Evolutionary conservation across 148 eudicot species (phyloP).

Genomic region (Persicaria tinctoria): DNA sequence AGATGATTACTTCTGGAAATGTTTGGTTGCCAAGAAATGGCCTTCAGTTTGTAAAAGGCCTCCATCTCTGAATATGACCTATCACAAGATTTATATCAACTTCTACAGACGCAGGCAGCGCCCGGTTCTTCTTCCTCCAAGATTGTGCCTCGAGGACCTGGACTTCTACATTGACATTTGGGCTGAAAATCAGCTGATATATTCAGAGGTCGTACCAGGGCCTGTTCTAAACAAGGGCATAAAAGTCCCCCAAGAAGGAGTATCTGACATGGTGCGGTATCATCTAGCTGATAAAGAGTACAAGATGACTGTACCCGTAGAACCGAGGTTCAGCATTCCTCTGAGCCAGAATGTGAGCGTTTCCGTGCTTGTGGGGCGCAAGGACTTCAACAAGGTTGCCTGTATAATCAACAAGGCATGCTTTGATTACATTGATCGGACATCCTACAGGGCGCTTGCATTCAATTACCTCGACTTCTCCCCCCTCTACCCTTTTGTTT

Average conservation of each 20-base stretch:
- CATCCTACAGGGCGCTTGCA: slow-evolving; percentile 75
- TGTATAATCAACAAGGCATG: slow-evolving; percentile 47
- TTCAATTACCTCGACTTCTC: slow-evolving; percentile 80
- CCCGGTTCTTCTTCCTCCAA: slow-evolving; percentile 53
- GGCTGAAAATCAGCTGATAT: slow-evolving; percentile 50
- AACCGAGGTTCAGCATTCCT: slow-evolving; percentile 52
- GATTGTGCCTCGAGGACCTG: slow-evolving; percentile 58
- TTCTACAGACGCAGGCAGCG: slow-evolving; percentile 50
- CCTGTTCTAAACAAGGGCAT: slow-evolving; percentile 48
- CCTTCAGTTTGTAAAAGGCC: slow-evolving; percentile 69
- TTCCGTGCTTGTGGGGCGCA: slow-evolving; percentile 68
- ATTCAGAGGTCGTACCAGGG: slow-evolving; percentile 70
- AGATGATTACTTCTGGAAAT: slow-evolving; percentile 90
- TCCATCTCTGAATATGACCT: slow-evolving; percentile 40
- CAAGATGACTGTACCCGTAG: slow-evolving; percentile 70
- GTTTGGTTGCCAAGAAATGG: slow-evolving; percentile 74
- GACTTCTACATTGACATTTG: slow-evolving; percentile 89
- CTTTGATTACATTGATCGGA: slow-evolving; percentile 73
- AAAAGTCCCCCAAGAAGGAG: slow-evolving; percentile 45
- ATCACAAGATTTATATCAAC: slow-evolving; percentile 45
- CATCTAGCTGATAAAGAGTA: slow-evolving; percentile 59
- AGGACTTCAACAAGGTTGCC: slow-evolving; percentile 63
- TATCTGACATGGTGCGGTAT: slow-evolving; percentile 42
- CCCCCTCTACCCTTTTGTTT: slow-evolving; percentile 65
- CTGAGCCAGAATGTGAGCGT: slow-evolving; percentile 47